Percentiles rank a stretch among this genome's conserved stretches.
Evolutionary conservation across 768 basidiomycete species (phyloP).

Genomic region (Pleurotus djamor): DNA sequence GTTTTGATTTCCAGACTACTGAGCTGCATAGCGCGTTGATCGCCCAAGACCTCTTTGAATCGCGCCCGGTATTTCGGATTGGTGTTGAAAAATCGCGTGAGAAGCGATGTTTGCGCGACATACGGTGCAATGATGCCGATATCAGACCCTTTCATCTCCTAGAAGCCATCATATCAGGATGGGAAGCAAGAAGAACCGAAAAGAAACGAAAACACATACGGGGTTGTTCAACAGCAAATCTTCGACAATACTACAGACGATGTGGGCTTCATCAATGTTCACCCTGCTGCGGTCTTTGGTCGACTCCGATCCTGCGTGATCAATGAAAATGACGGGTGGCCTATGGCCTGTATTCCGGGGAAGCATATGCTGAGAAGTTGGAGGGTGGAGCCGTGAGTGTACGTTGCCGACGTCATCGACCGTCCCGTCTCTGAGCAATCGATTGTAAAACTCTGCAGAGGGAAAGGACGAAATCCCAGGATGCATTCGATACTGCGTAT

Average conservation of each 20-base stretch:
- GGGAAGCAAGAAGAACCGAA: not conserved
- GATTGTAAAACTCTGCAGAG: slow-evolving; percentile 77
- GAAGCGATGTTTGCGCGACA: slow-evolving; percentile 76
- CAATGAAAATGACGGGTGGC: slow-evolving; percentile 75
- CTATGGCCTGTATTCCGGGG: slow-evolving; percentile 36
- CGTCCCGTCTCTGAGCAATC: slow-evolving; percentile 72
- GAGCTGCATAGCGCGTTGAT: slow-evolving; percentile 63
- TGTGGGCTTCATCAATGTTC: slow-evolving; percentile 75
- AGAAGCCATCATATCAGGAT: not conserved
- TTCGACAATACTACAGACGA: slow-evolving; percentile 78
- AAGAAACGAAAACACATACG: slow-evolving; percentile 35
- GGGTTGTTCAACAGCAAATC: slow-evolving; percentile 78
- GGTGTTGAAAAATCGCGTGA: slow-evolving; percentile 63
- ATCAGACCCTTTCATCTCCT: slow-evolving; percentile 67
- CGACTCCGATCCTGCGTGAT: slow-evolving; percentile 73
- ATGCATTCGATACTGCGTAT: slow-evolving; percentile 97
- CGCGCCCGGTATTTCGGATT: slow-evolving; percentile 51
- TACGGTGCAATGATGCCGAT: slow-evolving; percentile 96
- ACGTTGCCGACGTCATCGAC: slow-evolving; percentile 51
- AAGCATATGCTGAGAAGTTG: slow-evolving; percentile 51
- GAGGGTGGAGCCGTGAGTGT: slow-evolving; percentile 54
- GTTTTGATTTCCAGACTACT: slow-evolving; percentile 81
- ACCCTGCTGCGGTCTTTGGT: slow-evolving; percentile 68
- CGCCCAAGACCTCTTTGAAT: slow-evolving; percentile 61
- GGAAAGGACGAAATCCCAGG: slow-evolving; percentile 89